phyloP scores from a whole-genome alignment of 2,329 filamentous ascomycete species.

The Pseudocercospora fijiensis region DNA sequence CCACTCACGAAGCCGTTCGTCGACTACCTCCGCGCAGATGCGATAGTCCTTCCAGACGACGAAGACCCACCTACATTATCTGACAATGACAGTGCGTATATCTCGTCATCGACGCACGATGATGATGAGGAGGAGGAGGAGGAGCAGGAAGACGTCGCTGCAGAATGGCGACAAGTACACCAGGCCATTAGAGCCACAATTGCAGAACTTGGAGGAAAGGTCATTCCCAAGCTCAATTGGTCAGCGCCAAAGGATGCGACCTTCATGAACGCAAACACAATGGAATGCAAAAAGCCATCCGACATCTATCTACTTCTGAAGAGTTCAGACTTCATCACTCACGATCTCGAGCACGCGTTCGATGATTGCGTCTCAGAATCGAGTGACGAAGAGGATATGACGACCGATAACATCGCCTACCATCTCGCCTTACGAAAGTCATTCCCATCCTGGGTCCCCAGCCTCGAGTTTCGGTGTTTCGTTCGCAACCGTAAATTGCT shows the following conservation, averaged over 20 bases:
- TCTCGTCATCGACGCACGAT: slow-evolving; percentile 44
- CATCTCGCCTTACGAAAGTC: slow-evolving; percentile 84
- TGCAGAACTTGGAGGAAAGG: slow-evolving; percentile 75
- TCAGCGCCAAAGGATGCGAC: slow-evolving; percentile 93
- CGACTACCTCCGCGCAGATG: slow-evolving; percentile 84
- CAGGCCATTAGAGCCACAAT: slow-evolving; percentile 74
- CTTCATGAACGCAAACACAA: slow-evolving; percentile 86
- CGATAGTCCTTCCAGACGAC: slow-evolving; percentile 81
- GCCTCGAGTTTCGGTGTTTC: slow-evolving; percentile 93
- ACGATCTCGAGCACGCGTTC: slow-evolving; percentile 91
- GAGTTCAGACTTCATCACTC: slow-evolving; percentile 89
- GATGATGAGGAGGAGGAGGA: slow-evolving; percentile 53
- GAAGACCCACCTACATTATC: slow-evolving; percentile 43
- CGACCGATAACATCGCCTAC: slow-evolving; percentile 59
- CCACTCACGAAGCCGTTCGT: slow-evolving; percentile 74
- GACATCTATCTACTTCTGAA: slow-evolving; percentile 94
- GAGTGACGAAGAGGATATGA: slow-evolving; percentile 39
- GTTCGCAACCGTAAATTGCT: slow-evolving; percentile 79
- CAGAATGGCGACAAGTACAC: slow-evolving; percentile 69
- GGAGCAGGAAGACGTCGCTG: slow-evolving; percentile 61
- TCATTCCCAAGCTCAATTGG: slow-evolving; percentile 95
- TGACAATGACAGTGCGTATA: slow-evolving; percentile 54
- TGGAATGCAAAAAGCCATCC: slow-evolving; percentile 84
- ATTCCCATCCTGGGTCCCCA: slow-evolving; percentile 76
- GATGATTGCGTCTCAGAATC: slow-evolving; percentile 59